These are phyloP conservation scores for Fusarium sp. DNA, from an alignment of 2,329 filamentous ascomycete species.

Conservation along the genomic window DNA sequence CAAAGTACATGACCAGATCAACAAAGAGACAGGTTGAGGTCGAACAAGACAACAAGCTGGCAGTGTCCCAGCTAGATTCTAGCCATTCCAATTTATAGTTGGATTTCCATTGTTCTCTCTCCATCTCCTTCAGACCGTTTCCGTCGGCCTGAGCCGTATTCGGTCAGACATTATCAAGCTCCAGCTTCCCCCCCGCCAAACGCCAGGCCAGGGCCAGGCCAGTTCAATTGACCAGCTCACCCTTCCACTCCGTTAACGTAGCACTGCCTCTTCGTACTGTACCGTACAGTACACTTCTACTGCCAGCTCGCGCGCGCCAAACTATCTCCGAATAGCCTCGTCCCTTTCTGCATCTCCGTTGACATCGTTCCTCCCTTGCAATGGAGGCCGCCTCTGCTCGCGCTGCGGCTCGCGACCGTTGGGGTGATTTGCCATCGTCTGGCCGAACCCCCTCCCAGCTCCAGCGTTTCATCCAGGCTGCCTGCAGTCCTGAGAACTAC, in stretches of 20 bases:
- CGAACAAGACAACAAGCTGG: background rate
- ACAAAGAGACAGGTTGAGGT: background rate
- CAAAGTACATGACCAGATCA: constrained; percentile 4
- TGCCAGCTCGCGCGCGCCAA: constrained; percentile 20
- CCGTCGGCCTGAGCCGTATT: constrained; percentile 26
- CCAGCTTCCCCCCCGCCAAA: constrained; percentile 21
- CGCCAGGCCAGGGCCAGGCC: background rate
- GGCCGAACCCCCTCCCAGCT: constrained; percentile 85
- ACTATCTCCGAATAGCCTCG: constrained; percentile 5
- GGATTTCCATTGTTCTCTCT: background rate
- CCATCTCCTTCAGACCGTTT: constrained; percentile 20
- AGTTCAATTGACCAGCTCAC: constrained; percentile 33
- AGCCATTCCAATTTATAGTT: background rate
- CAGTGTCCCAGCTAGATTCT: background rate
- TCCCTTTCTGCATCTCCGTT: background rate
- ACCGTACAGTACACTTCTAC: constrained; percentile 3
- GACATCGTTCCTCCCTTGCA: background rate
- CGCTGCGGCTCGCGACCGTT: constrained; percentile 95
- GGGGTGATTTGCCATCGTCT: constrained; percentile 75
- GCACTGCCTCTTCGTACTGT: constrained; percentile 8
- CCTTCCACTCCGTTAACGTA: constrained; percentile 22
- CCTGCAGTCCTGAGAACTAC: constrained; percentile 96
- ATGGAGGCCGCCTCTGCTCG: constrained; percentile 97
- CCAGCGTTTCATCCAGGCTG: constrained; percentile 94
- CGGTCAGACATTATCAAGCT: constrained; percentile 27